Evolutionary conservation across 345 rosid genomes (phyloP).

Genomic region (Citrus sinensis): DVS_A1.0 CM039163.1:19360001-19360500

Average conservation of each 20-base stretch:
- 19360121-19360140: not conserved
- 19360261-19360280: too few species aligned
- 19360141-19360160: not conserved
- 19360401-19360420: not conserved
- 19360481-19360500: not conserved
- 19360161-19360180: too few species aligned
- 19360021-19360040: not conserved
- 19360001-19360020: not conserved
- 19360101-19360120: not conserved
- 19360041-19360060: too few species aligned
- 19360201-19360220: not conserved
- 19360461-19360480: not conserved
- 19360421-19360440: not conserved
- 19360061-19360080: too few species aligned
- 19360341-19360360: not conserved
- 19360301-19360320: too few species aligned
- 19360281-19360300: too few species aligned
- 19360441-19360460: not conserved
- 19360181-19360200: not conserved
- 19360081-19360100: not conserved
- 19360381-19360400: not conserved
- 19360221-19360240: not conserved
- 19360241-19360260: not conserved
- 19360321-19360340: too few species aligned
- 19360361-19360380: not conserved